Base-by-base conservation (phyloP, 805 yeast genomes). In the Candida coleopterorum region DNA sequence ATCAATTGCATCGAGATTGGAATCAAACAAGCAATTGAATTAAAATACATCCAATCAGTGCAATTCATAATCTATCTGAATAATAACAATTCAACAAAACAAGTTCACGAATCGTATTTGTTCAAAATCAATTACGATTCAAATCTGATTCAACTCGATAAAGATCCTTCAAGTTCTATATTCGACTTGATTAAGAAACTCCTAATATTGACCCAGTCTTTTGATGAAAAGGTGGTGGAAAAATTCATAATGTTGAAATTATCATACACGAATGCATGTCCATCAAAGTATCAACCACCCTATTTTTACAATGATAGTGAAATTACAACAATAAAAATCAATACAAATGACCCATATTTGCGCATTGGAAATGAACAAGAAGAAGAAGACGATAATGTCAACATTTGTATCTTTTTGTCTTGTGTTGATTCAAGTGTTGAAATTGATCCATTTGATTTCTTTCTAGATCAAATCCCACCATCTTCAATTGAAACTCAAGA, bases 1-100 rank as follows among this genome's bases (percentile, higher is more conserved):
- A 48, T 76, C 21, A 62, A 70, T 40, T 76, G 83, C 81, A 46
- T 79, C 17, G 78, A 78, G 25, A 54, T 54, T 16, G 76, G 81
- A 8, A 64, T 72, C 4, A 52, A 60, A 27, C 72, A 70, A 32
- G 66, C 77, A 0, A 51, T 79, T 2, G 59, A 58, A 17, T 45
- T 52, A 18, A 62, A 67, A 21, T 70, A 63, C 40, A 48, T 77
- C 26, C 59, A 65, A 38, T 69, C 72, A 0, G 39, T 77, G 21
- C 64, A 71, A 32, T 52, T 79, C 17, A 70, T 71, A 0, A 64
- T 77, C 4, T 62, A 68, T 35, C n/a, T n/a, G n/a, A n/a, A n/a
- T n/a, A n/a, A n/a, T n/a, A 46, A 66, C 6, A 70, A 74, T 43
- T 50, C 61, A 4, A 79, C 79, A 3, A 49, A 52, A 4, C 62